A percentile compares a stretch with the other conserved stretches of the same genome.
These are phyloP conservation scores for Mallotus nudiflorus DNA, from an alignment of 345 rosid species.

Conservation along the genomic window DNA sequence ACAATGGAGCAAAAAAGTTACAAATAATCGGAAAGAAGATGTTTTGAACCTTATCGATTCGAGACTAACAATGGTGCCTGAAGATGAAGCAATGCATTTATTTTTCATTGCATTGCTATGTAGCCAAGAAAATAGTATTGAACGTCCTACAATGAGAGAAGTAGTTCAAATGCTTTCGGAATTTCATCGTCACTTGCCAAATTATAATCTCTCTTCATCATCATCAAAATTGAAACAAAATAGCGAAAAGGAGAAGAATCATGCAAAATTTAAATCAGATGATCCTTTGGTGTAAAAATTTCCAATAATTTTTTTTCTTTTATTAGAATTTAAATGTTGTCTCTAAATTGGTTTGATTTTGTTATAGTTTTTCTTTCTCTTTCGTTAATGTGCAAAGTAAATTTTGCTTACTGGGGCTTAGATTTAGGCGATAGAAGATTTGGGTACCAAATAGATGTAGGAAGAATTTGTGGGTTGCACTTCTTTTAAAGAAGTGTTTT, in stretches of 20 bases:
- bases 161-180: conserved; percentile 85
- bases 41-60: conserved; percentile 59
- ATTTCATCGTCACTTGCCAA: conserved; percentile 5
- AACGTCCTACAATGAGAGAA: conserved; percentile 94
- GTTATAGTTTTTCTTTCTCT: conserved; percentile 7
- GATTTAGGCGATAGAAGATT: conserved; percentile 14
- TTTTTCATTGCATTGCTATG: conserved; percentile 87
- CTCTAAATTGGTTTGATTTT: conserved; percentile 19
- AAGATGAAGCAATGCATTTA: conserved; percentile 71
- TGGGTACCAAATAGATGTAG: conserved; percentile 24
- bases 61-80: conserved; percentile 51
- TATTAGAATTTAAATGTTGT: conserved; percentile 6
- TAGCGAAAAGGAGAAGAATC: conserved; percentile 16
- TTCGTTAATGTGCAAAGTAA: conserved; percentile 26
- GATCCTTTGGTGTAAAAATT: conserved; percentile 15
- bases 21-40: conserved; percentile 60
- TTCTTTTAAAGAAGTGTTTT: conserved; percentile 22
- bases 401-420: conserved; percentile 9
- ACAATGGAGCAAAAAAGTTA: conserved; percentile 71
- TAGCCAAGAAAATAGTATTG: conserved; percentile 84
- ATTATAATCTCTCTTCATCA: conserved; percentile 1
- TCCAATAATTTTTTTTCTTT: neutral
- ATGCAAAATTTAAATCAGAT: conserved; percentile 26
- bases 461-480: conserved; percentile 22
- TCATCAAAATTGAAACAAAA: conserved; percentile 25